Percentiles rank a stretch among this genome's conserved stretches.
Conservation (phyloP, 2,329 filamentous ascomycete genomes). For the Raffaelea deltoideospora region DNA sequence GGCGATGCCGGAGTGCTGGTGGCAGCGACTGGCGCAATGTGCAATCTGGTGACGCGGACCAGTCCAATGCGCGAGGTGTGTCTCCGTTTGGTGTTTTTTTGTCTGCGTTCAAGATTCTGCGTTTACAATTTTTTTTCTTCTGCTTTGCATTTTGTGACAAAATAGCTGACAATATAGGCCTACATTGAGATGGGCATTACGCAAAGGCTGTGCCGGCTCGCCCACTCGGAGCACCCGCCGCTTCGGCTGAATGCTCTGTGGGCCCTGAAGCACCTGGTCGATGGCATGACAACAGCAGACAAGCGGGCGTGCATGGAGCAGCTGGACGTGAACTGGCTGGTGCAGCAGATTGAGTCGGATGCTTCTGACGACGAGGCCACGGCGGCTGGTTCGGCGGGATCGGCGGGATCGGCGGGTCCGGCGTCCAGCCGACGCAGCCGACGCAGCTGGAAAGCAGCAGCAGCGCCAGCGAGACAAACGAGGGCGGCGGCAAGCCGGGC, state of each 20-base stretch:
- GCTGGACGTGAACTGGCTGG: constrained; percentile 64
- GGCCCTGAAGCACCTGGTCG: constrained; percentile 83
- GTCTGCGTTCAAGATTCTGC: too few species aligned
- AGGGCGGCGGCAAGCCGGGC: constrained; percentile 10
- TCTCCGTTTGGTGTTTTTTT: too few species aligned
- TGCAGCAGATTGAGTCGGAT: constrained; percentile 58
- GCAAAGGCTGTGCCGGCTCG: constrained; percentile 66
- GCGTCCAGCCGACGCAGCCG: too few species aligned
- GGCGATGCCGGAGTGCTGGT: constrained; percentile 66
- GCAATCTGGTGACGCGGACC: constrained; percentile 75
- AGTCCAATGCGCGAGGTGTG: constrained; percentile 81
- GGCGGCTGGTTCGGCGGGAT: constrained; percentile 21
- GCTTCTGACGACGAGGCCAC: constrained; percentile 31
- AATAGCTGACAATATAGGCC: constrained; percentile 27
- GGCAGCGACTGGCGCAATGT: constrained; percentile 69
- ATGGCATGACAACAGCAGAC: constrained; percentile 52
- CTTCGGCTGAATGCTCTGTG: constrained; percentile 77
- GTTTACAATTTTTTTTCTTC: too few species aligned
- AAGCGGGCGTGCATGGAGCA: constrained; percentile 68
- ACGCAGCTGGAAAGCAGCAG: constrained; percentile 6
- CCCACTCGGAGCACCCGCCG: constrained; percentile 64
- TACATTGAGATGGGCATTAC: constrained; percentile 63
- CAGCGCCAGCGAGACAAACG: constrained; percentile 2
- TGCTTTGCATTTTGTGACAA: constrained; percentile 1
- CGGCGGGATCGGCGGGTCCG: too few species aligned